Percentiles rank a stretch among this genome's conserved stretches.
Conservation (phyloP, 2,329 filamentous ascomycete genomes). For the Coniochaeta sp. region DNA sequence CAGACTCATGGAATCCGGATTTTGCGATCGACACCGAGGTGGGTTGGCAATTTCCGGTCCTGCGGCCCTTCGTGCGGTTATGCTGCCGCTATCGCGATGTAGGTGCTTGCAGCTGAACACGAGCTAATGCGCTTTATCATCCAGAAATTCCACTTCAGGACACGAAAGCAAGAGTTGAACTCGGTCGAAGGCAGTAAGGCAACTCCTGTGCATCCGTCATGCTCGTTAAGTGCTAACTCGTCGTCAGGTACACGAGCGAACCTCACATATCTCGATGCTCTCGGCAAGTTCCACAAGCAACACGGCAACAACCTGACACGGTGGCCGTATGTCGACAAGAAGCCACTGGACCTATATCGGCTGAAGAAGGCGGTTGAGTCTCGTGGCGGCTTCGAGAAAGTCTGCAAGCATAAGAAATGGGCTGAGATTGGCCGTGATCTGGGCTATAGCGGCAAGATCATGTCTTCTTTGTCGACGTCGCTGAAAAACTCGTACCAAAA, state of each 20-base stretch:
- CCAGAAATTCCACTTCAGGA: slow-evolving; percentile 94
- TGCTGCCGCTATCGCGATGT: slow-evolving; percentile 6
- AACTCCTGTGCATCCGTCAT: slow-evolving; percentile 4
- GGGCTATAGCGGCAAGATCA: slow-evolving; percentile 98
- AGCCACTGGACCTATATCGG: slow-evolving; percentile 89
- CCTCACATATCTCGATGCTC: slow-evolving; percentile 88
- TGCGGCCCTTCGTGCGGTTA: not conserved
- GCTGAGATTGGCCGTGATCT: slow-evolving; percentile 94
- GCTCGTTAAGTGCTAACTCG: slow-evolving; percentile 24
- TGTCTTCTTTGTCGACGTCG: slow-evolving; percentile 96
- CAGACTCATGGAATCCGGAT: slow-evolving; percentile 85
- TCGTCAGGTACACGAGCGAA: slow-evolving; percentile 80
- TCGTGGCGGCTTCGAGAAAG: slow-evolving; percentile 88
- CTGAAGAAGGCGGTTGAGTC: slow-evolving; percentile 95
- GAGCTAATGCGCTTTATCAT: not conserved
- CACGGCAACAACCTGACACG: slow-evolving; percentile 90
- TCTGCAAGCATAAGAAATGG: slow-evolving; percentile 98
- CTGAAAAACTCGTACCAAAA: slow-evolving; percentile 97
- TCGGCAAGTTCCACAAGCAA: slow-evolving; percentile 95
- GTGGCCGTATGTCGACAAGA: slow-evolving; percentile 94
- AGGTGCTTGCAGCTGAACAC: not conserved
- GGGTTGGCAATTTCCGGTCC: slow-evolving; percentile 20
- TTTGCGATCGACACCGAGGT: slow-evolving; percentile 98
- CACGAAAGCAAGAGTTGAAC: slow-evolving; percentile 92
- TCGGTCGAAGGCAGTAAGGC: slow-evolving; percentile 92